Evolutionary conservation across 2,329 filamentous ascomycete genomes (phyloP), one percentile per base, ranked within the genome.

Genomic region (Talaromyces sp.): DNA sequence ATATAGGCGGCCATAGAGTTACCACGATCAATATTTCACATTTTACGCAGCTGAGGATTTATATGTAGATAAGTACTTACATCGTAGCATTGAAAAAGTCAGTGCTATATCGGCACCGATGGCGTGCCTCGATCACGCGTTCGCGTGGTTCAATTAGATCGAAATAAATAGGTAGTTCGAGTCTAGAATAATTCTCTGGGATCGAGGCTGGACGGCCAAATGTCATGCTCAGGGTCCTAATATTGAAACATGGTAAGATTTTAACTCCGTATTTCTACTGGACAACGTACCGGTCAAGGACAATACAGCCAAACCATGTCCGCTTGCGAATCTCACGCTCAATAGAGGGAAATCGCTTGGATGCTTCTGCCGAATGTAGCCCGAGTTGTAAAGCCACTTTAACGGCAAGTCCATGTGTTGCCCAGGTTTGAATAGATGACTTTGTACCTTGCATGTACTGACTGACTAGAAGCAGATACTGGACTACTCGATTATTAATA

Each of bases 381-480:
- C 83, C 83, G 1, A 85, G 70, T 33, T 82, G 78, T 18, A 82
- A 71, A 0, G 82, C 82, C 0, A 79, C 78, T 63, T 79, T 81
- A 4, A 84, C 78, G 0, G 82, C 78, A 0, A 85, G 71, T 0
- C 83, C 82, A 63, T 85, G 83, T 0, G 81, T 75, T 0, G 76
- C 81, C 82, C 83, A 85, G 1, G 83, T 79, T 60, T 84, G 78
- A 3, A 83, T 73, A 0, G 82, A 83, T 23, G 78, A 78, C 42
- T 83, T 79, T 0, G 82, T 84, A 2, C 82, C 81, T 65, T 85
- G 82, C 0, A 85, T 72, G 61, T 85, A 85, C 53, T 82, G 79
- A 5, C 76, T 77, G 65, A 79, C 75, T 0, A 85, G 62, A 0
- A 85, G 71, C 12, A 84, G 73, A 51, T 76, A 78, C 65, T 84